Base-by-base conservation (phyloP, 2,329 filamentous ascomycete genomes). In the Stagonosporopsis tanaceti region DNA sequence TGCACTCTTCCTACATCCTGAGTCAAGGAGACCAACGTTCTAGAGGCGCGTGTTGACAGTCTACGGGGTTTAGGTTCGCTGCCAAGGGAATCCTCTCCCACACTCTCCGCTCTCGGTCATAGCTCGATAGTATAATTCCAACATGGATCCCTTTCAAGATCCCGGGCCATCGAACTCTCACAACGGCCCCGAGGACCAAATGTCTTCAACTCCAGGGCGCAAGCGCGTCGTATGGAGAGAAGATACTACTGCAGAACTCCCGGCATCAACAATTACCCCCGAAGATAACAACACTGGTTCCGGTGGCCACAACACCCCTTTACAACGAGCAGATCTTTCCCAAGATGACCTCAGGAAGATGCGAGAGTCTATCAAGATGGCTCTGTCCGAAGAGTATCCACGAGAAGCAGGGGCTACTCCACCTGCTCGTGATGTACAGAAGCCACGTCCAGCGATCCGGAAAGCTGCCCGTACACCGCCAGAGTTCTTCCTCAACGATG, bases 401-500 rank as follows among this genome's bases (percentile, higher is more conserved):
- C 57, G 59, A 17, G 65, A 66, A 38, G 55, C 61, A 27, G 53
- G 61, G 22, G 60, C 62, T 57, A 61, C 53, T 55, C 65, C 50
- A 2, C 57, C 50, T 24, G 58, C 53, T 42, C 63, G 62, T 32
- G 65, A 68, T 40, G 65, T 76, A 22, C 70, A 73, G 25, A 75
- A 69, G 45, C 76, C 75, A 37, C 72, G 72, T 24, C 75, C 76
- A 38, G 75, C 74, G 6, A 78, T 78, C 22, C 68, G 74, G 24
- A 76, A 71, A 66, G 63, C 59, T 30, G 53, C 64, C 15, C 69
- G 69, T 20, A 74, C 72, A 14, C 68, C 73, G 11, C 68, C 71
- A n/a, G 67, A 74, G 55, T 70, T 76, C 40, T 64, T 64, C 44
- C 59, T 75, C 30, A 70, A 68, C 28, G 69, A 73, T 20, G 71